Percentiles rank a stretch among this genome's conserved stretches.
These are phyloP conservation scores for Quercus suber DNA, from an alignment of 306 rosid genomes.

Conservation along the genomic window DNA sequence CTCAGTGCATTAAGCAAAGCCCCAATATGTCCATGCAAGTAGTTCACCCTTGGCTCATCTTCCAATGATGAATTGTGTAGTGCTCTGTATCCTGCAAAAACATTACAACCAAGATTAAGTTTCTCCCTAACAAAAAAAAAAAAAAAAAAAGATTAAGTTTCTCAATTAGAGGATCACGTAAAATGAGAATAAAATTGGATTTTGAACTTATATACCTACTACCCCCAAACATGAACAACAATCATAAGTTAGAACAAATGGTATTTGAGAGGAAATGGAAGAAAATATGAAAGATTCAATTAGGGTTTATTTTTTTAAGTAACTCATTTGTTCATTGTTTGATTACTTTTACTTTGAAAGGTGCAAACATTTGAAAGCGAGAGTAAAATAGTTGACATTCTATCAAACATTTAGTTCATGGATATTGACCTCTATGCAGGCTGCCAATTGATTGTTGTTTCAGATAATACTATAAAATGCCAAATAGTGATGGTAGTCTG, in stretches of 20 bases:
- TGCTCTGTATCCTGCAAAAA: constrained; percentile 43
- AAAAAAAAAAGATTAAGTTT: neutral
- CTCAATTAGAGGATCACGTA: neutral
- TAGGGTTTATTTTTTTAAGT: neutral
- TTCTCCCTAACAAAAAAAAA: neutral
- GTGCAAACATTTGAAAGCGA: neutral
- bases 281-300: neutral
- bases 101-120: neutral
- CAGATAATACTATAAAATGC: neutral
- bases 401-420: no score
- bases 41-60: constrained; percentile 54
- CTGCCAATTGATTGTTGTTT: neutral
- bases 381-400: no score
- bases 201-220: neutral
- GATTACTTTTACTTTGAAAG: neutral
- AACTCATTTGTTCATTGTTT: neutral
- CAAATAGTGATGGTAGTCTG: neutral
- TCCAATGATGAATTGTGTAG: constrained; percentile 45
- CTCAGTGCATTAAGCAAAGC: constrained; percentile 41
- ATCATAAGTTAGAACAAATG: neutral
- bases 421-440: neutral
- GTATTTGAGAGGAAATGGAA: neutral
- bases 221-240: neutral
- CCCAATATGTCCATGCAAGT: constrained; percentile 39
- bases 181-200: neutral